Base-by-base conservation (phyloP, 768 basidiomycete genomes). In the Auriscalpium vulgare region DNA sequence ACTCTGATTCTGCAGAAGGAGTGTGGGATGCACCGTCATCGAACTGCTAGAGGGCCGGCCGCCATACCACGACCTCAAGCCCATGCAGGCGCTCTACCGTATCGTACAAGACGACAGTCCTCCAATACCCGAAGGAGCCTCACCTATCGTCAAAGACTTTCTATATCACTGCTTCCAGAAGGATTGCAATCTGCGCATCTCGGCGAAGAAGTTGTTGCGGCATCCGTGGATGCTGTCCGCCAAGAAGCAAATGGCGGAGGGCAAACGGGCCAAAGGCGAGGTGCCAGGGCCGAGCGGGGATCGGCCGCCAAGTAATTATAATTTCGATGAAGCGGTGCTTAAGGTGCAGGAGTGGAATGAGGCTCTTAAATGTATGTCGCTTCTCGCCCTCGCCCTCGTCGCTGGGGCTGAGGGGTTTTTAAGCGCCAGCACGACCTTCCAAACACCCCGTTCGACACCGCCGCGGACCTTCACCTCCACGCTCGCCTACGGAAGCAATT, bases 291-390 rank as follows among this genome's bases (percentile, higher is more conserved):
- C 69, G 55, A 74, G 35, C n/a, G 50, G 50, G 14, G 9, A 34
- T n/a, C 59, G 80, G n/a, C 83, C 85, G 11, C 56, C 74, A 50
- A 85, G 84, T 65, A 93, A 90, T 65, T 91, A 89, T 67, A 91
- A 91, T 66, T 97, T 87, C 64, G 93, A 98, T 61, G 91, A 97
- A 65, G 93, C 90, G 17, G 91, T 99, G 37, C 76, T 92, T 62
- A 85, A 91, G 68, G 95, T 99, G 23, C 95, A 97, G 69, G 92
- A 97, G 70, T 99, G 95, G 95, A 99, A 99, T 65, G 91, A 97
- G 68, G 95, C 95, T 0, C 74, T 98, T 56, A 93, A 91, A 71
- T 93, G 91, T 94, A 68, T 64, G 75, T 64, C 4, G 48, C 35
- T 16, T 49, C 47, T 62, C 51, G 10, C 46, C 53, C 14, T 51